Evolutionary conservation across 169 alveolate species (phyloP), one percentile per base, ranked within the genome.

Genomic region (Plasmodium yoelii): DNA sequence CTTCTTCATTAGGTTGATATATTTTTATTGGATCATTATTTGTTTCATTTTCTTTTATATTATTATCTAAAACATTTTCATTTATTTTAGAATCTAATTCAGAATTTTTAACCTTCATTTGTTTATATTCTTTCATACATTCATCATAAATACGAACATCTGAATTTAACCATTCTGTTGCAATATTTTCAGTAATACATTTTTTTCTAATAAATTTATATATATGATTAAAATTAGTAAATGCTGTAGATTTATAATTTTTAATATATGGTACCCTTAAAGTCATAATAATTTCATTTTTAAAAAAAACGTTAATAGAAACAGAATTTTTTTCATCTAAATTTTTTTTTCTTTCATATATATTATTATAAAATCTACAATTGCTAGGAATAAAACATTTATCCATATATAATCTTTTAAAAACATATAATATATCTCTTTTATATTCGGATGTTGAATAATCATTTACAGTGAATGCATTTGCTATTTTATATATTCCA

Each of bases 391-490:
- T 77, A 57, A 77, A 77, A n/a, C 88, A 77, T 28, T 77, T 77
- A 10, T 77, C 88, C 19, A 77, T 68, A 77, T 77, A 77, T 22
- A 77, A 34, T 46, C 88, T 77, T 59, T 77, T 77, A 77, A 77
- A 77, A 10, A 77, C 75, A 15, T 77, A 77, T 2, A 77, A 46
- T 7, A 77, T 77, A 56, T 77, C 88, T 13, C 88, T 77, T 57
- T 77, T 77, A 63, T 77, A 77, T 44, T 77, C 88, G 0, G 56
- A 53, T 1, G 88, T 77, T 10, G 88, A 77, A 61, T 64, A 77
- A 77, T 77, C 88, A 51, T 77, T 77, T 10, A 42, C 42, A 13
- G 88, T 77, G 13, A 63, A 77, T 15, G 88, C 88, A 64, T 77
- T 77, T 0, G 65, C 75, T 5, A 77, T 77, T 64, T 77, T 77